These are phyloP conservation scores for Oryza meyeriana DNA, from an alignment of 176 grass and related monocot genomes.

Conservation along the genomic window DNA sequence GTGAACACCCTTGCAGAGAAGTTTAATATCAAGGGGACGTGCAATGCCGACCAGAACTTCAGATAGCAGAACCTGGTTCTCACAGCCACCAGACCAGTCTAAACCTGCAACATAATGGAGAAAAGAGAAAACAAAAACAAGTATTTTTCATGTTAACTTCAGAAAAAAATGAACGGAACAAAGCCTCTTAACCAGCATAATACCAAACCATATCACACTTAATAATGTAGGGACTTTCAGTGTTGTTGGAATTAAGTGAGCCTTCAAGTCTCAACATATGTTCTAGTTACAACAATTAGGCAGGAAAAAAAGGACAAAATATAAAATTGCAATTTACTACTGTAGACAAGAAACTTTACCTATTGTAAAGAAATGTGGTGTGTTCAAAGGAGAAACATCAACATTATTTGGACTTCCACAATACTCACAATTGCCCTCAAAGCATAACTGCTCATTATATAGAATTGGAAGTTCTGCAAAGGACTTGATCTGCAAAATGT, in stretches of 20 bases:
- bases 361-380: slow-evolving; percentile 30
- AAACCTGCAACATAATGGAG: background rate
- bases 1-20: slow-evolving; percentile 5
- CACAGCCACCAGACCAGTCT: background rate
- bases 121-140: background rate
- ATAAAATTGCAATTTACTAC: background rate
- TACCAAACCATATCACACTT: background rate
- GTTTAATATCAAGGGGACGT: slow-evolving; percentile 15
- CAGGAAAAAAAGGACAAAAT: background rate
- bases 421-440: background rate
- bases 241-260: no score
- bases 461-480: slow-evolving; percentile 5
- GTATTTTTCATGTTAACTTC: background rate
- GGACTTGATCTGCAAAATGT: slow-evolving; percentile 25
- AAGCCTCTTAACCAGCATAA: background rate
- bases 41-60: slow-evolving; percentile 18
- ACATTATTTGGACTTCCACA: slow-evolving; percentile 8
- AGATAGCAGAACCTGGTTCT: slow-evolving; percentile 10
- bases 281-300: no score
- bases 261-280: no score
- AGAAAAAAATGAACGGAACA: background rate
- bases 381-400: slow-evolving; percentile 5
- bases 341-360: slow-evolving; percentile 9
- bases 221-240: background rate
- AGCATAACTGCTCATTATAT: background rate